These are phyloP conservation scores for Antitrichia curtipendula DNA, from an alignment of 225 moss, liverwort and hornwort genomes.

Conservation along the genomic window DNA sequence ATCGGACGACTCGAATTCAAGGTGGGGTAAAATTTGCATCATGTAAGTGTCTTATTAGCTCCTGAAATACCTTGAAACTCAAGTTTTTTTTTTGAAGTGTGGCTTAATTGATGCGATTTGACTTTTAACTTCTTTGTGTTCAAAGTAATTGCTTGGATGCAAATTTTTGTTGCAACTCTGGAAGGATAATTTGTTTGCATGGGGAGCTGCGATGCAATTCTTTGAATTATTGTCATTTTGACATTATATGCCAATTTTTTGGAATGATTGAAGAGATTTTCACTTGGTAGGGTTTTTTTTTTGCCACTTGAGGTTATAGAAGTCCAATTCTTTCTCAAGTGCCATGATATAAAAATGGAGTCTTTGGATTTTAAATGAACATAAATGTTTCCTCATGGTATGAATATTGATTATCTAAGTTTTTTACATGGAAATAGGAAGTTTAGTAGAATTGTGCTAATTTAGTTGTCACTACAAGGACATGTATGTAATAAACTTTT, in stretches of 20 bases:
- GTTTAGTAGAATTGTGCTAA: background rate
- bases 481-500: background rate
- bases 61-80: background rate
- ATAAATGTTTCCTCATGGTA: background rate
- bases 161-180: background rate
- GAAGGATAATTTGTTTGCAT: background rate
- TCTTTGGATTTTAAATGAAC: background rate
- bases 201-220: background rate
- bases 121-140: background rate
- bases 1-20: background rate
- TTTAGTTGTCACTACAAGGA: background rate
- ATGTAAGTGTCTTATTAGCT: background rate
- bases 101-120: background rate
- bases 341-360: background rate
- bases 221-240: background rate
- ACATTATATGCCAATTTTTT: background rate
- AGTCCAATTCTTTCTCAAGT: background rate
- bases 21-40: background rate
- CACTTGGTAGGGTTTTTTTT: background rate
- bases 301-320: background rate
- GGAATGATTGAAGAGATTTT: background rate
- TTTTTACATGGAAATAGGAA: background rate
- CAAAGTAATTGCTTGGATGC: background rate
- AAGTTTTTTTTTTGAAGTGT: background rate
- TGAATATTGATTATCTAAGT: background rate